Evolutionary conservation across 164 flowering plant genomes (phyloP).

Genomic region (Tinospora cordifolia): DNA sequence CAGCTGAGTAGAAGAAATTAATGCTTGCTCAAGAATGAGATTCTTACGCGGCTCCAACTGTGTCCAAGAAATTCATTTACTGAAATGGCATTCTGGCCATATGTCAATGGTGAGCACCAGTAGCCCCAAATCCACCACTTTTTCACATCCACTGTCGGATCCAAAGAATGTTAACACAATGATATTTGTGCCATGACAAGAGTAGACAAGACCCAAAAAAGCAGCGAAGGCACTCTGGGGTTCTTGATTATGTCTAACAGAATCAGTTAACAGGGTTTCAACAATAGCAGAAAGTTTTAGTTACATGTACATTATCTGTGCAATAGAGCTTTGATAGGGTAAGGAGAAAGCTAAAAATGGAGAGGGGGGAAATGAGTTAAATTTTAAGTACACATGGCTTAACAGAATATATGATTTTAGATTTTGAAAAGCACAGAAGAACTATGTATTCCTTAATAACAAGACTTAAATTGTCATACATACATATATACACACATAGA

Average conservation of each 20-base stretch:
- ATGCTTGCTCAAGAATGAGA: neutral
- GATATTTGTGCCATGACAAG: neutral
- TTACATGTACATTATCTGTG: neutral
- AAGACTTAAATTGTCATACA: too few species aligned
- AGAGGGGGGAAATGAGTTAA: neutral
- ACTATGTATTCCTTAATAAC: too few species aligned
- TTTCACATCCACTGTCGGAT: slow-evolving; percentile 26
- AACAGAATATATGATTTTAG: too few species aligned
- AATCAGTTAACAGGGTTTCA: neutral
- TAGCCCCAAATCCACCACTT: slow-evolving; percentile 66
- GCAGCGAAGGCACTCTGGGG: neutral
- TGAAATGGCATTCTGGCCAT: slow-evolving; percentile 41
- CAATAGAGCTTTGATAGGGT: neutral
- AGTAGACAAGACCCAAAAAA: neutral
- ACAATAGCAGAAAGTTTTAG: too few species aligned
- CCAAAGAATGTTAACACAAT: neutral
- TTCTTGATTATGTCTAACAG: neutral
- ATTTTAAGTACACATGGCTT: neutral
- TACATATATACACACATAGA: too few species aligned
- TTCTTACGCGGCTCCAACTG: slow-evolving; percentile 46
- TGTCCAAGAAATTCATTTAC: slow-evolving; percentile 53
- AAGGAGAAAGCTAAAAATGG: neutral
- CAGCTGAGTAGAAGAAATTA: neutral
- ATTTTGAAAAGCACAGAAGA: too few species aligned
- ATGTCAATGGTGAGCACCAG: slow-evolving; percentile 61